These are phyloP conservation scores for Lippia alba DNA, from an alignment of 305 asterid species.

Conservation along the genomic window DNA sequence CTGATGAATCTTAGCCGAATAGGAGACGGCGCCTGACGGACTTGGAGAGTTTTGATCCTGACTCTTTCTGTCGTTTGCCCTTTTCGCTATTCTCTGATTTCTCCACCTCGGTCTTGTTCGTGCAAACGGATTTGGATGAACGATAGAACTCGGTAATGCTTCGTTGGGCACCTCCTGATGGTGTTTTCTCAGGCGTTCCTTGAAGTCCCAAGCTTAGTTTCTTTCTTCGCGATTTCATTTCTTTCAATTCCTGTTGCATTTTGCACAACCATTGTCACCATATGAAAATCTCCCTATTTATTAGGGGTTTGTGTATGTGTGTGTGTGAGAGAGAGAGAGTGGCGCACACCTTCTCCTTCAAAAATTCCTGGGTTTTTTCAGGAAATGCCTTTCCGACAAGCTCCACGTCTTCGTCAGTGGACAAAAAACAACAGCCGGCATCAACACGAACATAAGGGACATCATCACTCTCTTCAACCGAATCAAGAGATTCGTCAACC, in stretches of 20 bases:
- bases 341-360: slow-evolving; percentile 74
- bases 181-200: slow-evolving; percentile 53
- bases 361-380: slow-evolving; percentile 56
- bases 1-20: slow-evolving; percentile 43
- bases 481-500: slow-evolving; percentile 56
- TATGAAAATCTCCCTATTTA: background rate
- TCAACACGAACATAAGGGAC: slow-evolving; percentile 55
- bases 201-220: slow-evolving; percentile 41
- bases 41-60: slow-evolving; percentile 58
- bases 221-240: slow-evolving; percentile 56
- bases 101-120: slow-evolving; percentile 45
- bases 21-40: slow-evolving; percentile 79
- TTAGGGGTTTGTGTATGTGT: background rate
- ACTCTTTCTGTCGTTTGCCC: slow-evolving; percentile 50
- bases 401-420: slow-evolving; percentile 84
- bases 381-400: slow-evolving; percentile 83
- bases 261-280: slow-evolving; percentile 32
- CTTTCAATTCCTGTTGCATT: slow-evolving; percentile 71
- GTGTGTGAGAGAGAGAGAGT: slow-evolving; percentile 5
- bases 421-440: slow-evolving; percentile 60
- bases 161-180: slow-evolving; percentile 59
- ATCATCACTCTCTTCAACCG: slow-evolving; percentile 60
- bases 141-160: slow-evolving; percentile 79
- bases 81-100: slow-evolving; percentile 34
- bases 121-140: slow-evolving; percentile 60